Evolutionary conservation across 2,329 filamentous ascomycete species (phyloP).

Genomic region (Dactylellina haptotyla): DNA sequence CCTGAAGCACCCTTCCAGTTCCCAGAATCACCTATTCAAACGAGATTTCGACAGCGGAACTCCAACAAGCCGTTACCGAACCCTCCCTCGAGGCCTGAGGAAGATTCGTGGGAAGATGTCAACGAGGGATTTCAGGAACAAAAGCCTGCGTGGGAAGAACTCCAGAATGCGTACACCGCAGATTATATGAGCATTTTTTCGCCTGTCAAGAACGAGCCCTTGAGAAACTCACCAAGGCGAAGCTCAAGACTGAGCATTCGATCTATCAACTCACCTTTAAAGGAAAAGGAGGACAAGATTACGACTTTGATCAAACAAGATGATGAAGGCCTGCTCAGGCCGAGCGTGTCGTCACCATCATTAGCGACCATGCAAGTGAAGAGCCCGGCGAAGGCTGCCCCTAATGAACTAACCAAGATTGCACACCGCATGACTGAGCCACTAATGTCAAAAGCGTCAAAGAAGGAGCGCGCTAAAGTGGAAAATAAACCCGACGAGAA

Average conservation of each 20-base stretch:
- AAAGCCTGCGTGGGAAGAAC: slow-evolving; percentile 46
- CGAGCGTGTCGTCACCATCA: slow-evolving; percentile 41
- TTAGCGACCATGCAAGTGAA: slow-evolving; percentile 18
- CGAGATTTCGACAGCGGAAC: slow-evolving; percentile 14
- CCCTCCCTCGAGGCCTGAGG: slow-evolving; percentile 20
- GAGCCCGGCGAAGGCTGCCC: slow-evolving; percentile 10
- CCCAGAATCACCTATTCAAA: slow-evolving; percentile 28
- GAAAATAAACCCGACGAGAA: slow-evolving; percentile 5
- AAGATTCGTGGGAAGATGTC: slow-evolving; percentile 40
- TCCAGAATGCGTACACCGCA: slow-evolving; percentile 46
- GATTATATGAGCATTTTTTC: slow-evolving; percentile 54
- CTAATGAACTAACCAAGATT: not conserved
- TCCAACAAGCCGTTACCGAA: slow-evolving; percentile 46
- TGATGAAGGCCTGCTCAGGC: slow-evolving; percentile 43
- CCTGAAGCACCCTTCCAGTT: slow-evolving; percentile 37
- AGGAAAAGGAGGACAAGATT: slow-evolving; percentile 31
- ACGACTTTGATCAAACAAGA: slow-evolving; percentile 38
- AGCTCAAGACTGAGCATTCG: slow-evolving; percentile 43
- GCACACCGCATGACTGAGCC: slow-evolving; percentile 16
- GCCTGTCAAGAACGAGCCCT: slow-evolving; percentile 43
- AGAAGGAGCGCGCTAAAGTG: slow-evolving; percentile 12
- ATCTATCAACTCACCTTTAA: slow-evolving; percentile 31
- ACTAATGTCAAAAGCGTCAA: slow-evolving; percentile 18
- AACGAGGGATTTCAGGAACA: slow-evolving; percentile 43
- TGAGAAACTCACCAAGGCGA: slow-evolving; percentile 38